Conservation (phyloP, 2,329 filamentous ascomycete genomes). For the Ascochyta lentis region DNA sequence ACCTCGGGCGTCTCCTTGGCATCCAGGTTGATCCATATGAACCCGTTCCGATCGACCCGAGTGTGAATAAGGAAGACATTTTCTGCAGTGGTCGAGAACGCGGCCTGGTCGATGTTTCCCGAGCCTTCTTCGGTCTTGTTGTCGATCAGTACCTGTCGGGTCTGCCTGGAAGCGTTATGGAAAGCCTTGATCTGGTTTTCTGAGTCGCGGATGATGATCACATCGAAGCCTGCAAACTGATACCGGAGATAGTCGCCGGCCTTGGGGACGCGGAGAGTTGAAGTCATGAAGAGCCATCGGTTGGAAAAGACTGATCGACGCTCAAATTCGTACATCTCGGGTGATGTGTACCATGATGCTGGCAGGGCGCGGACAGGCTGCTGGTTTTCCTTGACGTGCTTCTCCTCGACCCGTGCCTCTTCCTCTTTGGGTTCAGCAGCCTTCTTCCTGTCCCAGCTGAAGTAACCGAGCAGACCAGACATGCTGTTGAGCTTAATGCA, state of each 20-base stretch:
- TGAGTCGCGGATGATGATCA: constrained; percentile 33
- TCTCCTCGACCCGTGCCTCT: constrained; percentile 2
- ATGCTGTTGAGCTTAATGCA: neutral
- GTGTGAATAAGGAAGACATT: constrained; percentile 32
- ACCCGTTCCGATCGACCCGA: constrained; percentile 24
- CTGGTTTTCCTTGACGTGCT: constrained; percentile 3
- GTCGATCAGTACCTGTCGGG: constrained; percentile 40
- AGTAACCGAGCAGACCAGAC: constrained; percentile 14
- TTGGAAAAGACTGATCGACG: constrained; percentile 54
- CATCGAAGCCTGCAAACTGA: constrained; percentile 30
- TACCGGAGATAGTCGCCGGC: constrained; percentile 31
- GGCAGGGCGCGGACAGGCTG: constrained; percentile 46
- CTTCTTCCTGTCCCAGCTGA: constrained; percentile 16
- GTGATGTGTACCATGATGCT: constrained; percentile 54
- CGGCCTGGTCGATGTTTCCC: constrained; percentile 40
- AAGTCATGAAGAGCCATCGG: constrained; percentile 48
- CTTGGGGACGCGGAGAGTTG: constrained; percentile 33
- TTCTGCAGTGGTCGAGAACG: constrained; percentile 44
- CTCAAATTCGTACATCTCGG: constrained; percentile 56
- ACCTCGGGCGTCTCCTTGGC: neutral
- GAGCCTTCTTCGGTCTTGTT: constrained; percentile 49
- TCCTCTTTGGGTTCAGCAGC: constrained; percentile 1
- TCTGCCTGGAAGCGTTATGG: constrained; percentile 50
- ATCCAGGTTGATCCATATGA: constrained; percentile 37
- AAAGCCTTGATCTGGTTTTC: constrained; percentile 31